Conservation (phyloP, 768 basidiomycete genomes). For the Lactifluus pinguis region DNA sequence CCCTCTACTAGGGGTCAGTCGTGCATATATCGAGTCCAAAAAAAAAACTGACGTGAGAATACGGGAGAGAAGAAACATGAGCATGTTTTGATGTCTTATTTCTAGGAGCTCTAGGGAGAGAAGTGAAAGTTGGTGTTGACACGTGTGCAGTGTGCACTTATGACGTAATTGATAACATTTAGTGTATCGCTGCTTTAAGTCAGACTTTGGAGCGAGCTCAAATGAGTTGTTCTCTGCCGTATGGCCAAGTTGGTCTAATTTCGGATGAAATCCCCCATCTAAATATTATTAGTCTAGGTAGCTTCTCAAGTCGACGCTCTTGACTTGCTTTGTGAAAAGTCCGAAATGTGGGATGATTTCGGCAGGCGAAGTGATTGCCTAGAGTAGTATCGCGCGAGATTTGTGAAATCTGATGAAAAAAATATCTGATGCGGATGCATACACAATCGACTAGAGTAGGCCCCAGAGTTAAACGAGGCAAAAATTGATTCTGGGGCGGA, state of each 20-base stretch:
- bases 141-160: not conserved
- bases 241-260: not conserved
- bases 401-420: too few species aligned
- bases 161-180: not conserved
- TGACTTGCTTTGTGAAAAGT: not conserved
- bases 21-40: not conserved
- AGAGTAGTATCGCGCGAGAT: not conserved
- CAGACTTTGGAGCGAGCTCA: not conserved
- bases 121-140: not conserved
- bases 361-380: not conserved
- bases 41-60: constrained; percentile 34
- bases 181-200: too few species aligned
- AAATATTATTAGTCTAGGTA: too few species aligned
- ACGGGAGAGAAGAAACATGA: constrained; percentile 42
- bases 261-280: not conserved
- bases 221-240: not conserved
- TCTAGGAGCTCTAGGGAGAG: not conserved
- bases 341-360: not conserved
- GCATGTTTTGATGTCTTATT: constrained; percentile 27
- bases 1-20: constrained; percentile 34
- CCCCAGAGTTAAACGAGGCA: too few species aligned
- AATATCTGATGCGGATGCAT: too few species aligned
- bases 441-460: too few species aligned
- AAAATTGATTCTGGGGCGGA: not conserved
- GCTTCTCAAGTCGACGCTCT: too few species aligned